Evolutionary conservation across 2,329 filamentous ascomycete species (phyloP), one percentile per base, ranked within the genome.

Genomic region (Triangularia setosa): DNA sequence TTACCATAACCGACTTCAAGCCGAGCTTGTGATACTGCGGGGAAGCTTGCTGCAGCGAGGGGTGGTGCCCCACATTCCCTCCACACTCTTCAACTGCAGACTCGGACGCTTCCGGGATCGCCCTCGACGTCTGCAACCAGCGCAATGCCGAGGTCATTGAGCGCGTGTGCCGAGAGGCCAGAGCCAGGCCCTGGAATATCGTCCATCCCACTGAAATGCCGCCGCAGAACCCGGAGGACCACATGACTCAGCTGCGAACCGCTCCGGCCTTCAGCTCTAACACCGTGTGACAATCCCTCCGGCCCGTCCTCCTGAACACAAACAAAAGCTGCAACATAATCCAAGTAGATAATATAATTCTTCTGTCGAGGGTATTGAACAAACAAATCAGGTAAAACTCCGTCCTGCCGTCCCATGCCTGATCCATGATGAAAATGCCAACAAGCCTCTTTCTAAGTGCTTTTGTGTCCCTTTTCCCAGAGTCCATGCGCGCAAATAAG

Each of bases 1-100:
- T 61, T 62, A 64, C 25, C n/a, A 48, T 81, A 80, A 75, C 81
- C 81, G 81, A 83, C 75, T 66, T 73, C 70, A 73, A 80, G 78
- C 81, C 81, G 81, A 84, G 82, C 82, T 84, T 84, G 81, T 84
- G 82, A 84, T 80, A 79, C 79, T 83, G 81, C 81, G 81, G 81
- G 81, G 81, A 55, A 73, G 62, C 18, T 14, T 58, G 16, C 28
- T 27, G 52, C 18, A 35, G 54, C 53, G 52, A 62, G 54, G 61
- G 54, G 61, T 61, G 55, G 21, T 28, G 24, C 35, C 60, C 58
- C 65, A 65, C 56, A 54, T 48, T 62, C 27, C 33, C 58, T 24
- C 63, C 57, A 28, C 52, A 55, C 12, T 25, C 23, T 33, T 55
- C 14, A 16, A 28, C 59, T 28, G 54, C 24, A 59, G 59, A 60